A percentile compares a stretch with the other conserved stretches of the same genome.
Evolutionary conservation across 306 rosid species (phyloP).

Genomic region (Gastrolobium villosum): DNA sequence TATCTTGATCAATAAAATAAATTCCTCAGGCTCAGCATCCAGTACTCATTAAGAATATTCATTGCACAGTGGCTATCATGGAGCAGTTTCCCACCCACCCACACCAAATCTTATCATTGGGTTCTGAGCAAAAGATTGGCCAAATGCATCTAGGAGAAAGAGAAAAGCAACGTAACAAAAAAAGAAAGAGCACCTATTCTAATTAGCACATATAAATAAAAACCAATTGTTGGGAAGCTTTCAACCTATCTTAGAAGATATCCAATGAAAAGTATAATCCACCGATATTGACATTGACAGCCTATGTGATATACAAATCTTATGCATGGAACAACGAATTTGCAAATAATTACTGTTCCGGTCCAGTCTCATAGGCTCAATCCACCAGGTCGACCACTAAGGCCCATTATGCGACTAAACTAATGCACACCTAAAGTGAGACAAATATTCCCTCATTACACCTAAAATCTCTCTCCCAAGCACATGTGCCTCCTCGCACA

Average conservation of each 20-base stretch:
- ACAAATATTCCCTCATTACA: too few relatives aligned
- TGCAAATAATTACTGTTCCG: too few relatives aligned
- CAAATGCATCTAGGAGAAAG: not conserved
- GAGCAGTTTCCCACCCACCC: conserved; percentile 23
- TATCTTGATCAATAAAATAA: conserved; percentile 12
- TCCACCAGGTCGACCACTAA: too few relatives aligned
- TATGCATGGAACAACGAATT: not conserved
- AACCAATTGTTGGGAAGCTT: not conserved
- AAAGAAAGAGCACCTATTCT: not conserved
- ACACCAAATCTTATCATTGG: not conserved
- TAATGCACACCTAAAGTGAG: too few relatives aligned
- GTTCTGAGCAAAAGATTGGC: not conserved
- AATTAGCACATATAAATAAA: conserved; percentile 2
- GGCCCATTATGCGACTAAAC: too few relatives aligned
- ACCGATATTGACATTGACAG: not conserved
- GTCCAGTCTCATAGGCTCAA: too few relatives aligned
- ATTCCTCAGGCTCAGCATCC: not conserved
- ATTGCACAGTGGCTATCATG: not conserved
- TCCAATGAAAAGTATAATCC: not conserved
- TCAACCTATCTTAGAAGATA: not conserved
- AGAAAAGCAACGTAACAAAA: not conserved
- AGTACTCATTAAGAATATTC: conserved; percentile 12
- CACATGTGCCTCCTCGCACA: too few relatives aligned
- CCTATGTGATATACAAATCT: not conserved
- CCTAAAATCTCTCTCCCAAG: too few relatives aligned